Percentiles rank a stretch among this genome's conserved stretches.
phyloP scores from a whole-genome alignment of 805 yeast genomes.

The Candida sithepensis region DNA sequence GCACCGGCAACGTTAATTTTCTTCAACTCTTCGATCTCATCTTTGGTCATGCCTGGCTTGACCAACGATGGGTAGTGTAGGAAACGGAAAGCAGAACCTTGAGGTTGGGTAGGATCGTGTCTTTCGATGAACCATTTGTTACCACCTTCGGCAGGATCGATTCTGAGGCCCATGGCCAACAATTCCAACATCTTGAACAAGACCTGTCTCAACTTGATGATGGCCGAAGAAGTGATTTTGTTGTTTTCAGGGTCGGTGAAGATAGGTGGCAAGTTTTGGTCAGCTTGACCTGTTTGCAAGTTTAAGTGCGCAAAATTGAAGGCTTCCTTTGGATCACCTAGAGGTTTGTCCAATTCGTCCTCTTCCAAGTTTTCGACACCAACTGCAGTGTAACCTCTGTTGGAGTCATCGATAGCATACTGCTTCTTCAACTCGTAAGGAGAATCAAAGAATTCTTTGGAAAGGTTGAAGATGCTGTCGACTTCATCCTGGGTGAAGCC shows the following conservation, averaged over 20 bases:
- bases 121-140: constrained; percentile 61
- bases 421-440: constrained; percentile 49
- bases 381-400: constrained; percentile 40
- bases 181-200: constrained; percentile 48
- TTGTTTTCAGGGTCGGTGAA: constrained; percentile 42
- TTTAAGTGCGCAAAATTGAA: constrained; percentile 61
- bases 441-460: constrained; percentile 30
- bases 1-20: constrained; percentile 63
- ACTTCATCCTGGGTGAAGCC: constrained; percentile 42
- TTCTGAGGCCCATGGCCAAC: constrained; percentile 59
- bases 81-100: constrained; percentile 68
- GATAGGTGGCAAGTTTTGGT: constrained; percentile 47
- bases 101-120: constrained; percentile 45
- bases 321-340: constrained; percentile 51
- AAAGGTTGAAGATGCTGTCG: constrained; percentile 26
- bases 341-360: constrained; percentile 29
- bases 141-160: constrained; percentile 52
- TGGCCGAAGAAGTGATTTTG: constrained; percentile 36
- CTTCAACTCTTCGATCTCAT: constrained; percentile 41
- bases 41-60: constrained; percentile 38
- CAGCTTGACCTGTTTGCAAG: constrained; percentile 43
- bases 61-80: constrained; percentile 66
- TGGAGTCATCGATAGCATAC: constrained; percentile 48
- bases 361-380: constrained; percentile 42
- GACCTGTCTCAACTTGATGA: constrained; percentile 45